phyloP scores from a whole-genome alignment of 805 yeast genomes.

The Barnettozyma siamensis region DNA sequence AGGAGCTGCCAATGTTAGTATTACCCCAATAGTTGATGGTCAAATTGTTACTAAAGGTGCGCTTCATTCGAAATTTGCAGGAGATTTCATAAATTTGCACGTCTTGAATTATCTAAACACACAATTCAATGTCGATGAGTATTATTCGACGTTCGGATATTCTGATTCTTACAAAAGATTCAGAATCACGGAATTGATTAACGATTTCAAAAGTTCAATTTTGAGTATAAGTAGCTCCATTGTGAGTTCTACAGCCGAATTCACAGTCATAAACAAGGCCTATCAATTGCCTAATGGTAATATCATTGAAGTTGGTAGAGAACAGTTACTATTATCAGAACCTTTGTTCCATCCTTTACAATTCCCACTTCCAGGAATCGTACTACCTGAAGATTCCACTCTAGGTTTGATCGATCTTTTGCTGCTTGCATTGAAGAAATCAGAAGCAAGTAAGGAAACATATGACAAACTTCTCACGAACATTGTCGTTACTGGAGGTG shows the following conservation, averaged over 20 bases:
- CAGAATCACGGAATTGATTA: constrained; percentile 36
- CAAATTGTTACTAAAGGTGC: constrained; percentile 60
- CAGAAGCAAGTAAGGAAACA: constrained; percentile 36
- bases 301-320: constrained; percentile 42
- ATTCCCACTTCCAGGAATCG: constrained; percentile 36
- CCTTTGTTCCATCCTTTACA: constrained; percentile 63
- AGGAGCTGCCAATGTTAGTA: constrained; percentile 63
- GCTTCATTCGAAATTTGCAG: constrained; percentile 69
- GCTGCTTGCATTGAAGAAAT: constrained; percentile 35
- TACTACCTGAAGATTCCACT: constrained; percentile 15
- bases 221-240: constrained; percentile 34
- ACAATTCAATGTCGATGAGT: constrained; percentile 20
- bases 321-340: constrained; percentile 54
- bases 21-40: constrained; percentile 78
- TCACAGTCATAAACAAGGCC: constrained; percentile 32
- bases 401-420: constrained; percentile 33
- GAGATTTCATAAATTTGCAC: constrained; percentile 74
- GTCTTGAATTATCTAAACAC: constrained; percentile 42
- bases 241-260: constrained; percentile 28
- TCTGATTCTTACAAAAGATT: constrained; percentile 33
- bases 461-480: constrained; percentile 47
- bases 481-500: constrained; percentile 71
- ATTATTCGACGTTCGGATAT: constrained; percentile 18
- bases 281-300: constrained; percentile 59
- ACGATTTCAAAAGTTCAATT: constrained; percentile 43